A percentile compares a stretch with the other conserved stretches of the same genome.
phyloP scores from a whole-genome alignment of 495 filamentous ascomycete genomes.

The Aspergillus nidulans region DNA sequence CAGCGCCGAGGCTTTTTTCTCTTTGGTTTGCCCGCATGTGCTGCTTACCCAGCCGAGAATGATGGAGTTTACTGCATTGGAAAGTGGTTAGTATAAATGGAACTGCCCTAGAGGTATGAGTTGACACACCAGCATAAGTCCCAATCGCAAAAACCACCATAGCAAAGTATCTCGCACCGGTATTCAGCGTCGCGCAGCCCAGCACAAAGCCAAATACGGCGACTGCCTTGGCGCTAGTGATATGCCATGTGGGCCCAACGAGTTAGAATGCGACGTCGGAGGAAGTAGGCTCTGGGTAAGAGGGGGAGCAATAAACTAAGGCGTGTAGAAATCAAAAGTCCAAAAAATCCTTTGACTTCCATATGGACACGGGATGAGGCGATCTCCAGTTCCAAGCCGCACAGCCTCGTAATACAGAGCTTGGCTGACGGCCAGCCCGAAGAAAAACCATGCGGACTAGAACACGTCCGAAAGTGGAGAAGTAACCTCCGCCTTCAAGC shows the following conservation, averaged over 20 bases:
- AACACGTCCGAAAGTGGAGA: not conserved
- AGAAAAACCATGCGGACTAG: not conserved
- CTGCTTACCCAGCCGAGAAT: constrained; percentile 21
- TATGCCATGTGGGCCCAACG: constrained; percentile 36
- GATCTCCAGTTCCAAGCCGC: constrained; percentile 2
- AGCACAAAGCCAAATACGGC: constrained; percentile 47
- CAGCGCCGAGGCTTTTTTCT: constrained; percentile 45
- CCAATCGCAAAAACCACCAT: constrained; percentile 19
- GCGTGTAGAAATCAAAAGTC: not conserved
- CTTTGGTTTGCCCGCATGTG: constrained; percentile 24
- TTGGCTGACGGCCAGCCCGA: constrained; percentile 2
- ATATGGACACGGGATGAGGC: not conserved
- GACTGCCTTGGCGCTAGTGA: constrained; percentile 27
- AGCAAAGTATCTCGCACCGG: constrained; percentile 19
- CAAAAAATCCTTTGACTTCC: not conserved
- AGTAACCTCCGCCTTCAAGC: constrained; percentile 1
- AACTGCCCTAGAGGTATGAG: not conserved
- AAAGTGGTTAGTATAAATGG: not conserved
- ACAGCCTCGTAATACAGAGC: not conserved
- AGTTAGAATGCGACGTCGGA: not conserved
- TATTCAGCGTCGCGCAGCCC: constrained; percentile 19
- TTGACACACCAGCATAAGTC: constrained; percentile 15
- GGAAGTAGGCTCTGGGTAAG: not conserved
- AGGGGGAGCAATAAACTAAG: not conserved
- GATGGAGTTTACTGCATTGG: constrained; percentile 16